Percentiles rank a stretch among this genome's conserved stretches.
Conservation (phyloP, 768 basidiomycete species). For the Lentinula edodes region DNA sequence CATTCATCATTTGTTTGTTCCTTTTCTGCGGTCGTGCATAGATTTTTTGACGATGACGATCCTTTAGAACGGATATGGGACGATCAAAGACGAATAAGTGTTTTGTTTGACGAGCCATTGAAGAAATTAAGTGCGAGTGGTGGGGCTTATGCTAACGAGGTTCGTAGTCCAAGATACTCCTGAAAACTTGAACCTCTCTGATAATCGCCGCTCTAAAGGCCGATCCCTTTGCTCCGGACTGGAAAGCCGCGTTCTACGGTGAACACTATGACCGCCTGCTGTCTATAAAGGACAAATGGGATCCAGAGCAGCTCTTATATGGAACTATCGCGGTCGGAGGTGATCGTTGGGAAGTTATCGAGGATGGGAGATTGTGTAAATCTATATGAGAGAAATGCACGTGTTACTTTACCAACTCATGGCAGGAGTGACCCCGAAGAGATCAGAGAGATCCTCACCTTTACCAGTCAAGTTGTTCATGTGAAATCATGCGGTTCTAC, state of each 20-base stretch:
- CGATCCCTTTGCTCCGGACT: slow-evolving; percentile 9
- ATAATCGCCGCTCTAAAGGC: neutral
- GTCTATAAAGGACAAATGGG: slow-evolving; percentile 10
- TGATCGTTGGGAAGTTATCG: slow-evolving; percentile 3
- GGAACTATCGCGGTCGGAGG: slow-evolving; percentile 6
- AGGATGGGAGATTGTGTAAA: slow-evolving; percentile 6
- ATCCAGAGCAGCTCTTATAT: slow-evolving; percentile 11
- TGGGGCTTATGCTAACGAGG: slow-evolving; percentile 6
- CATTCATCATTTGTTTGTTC: neutral
- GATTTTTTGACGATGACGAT: neutral
- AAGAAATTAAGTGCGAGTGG: neutral
- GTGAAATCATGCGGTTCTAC: neutral
- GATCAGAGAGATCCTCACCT: too few species aligned
- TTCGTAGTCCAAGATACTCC: neutral
- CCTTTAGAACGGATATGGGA: neutral
- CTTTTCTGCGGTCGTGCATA: neutral
- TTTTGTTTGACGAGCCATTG: neutral
- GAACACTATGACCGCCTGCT: slow-evolving; percentile 8
- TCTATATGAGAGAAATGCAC: neutral
- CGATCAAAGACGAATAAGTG: neutral
- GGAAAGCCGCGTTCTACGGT: slow-evolving; percentile 11
- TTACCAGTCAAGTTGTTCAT: too few species aligned
- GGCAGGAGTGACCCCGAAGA: neutral
- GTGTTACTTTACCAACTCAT: neutral
- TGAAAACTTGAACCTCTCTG: too few species aligned